Conservation (phyloP, 2,329 filamentous ascomycete genomes). For the Clathrospora elynae region DNA sequence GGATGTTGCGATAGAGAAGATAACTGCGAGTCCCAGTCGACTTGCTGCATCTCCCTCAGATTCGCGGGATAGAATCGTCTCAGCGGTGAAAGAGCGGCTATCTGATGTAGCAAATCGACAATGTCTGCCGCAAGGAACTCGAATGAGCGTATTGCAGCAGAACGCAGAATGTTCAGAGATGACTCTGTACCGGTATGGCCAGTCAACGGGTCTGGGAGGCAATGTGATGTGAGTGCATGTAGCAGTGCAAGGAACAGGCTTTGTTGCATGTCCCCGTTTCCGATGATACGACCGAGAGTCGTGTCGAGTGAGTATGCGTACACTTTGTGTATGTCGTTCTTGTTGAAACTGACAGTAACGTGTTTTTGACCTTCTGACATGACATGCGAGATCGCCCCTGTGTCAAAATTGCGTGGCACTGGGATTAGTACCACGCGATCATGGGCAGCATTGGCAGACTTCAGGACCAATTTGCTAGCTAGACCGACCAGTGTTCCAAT, state of each 20-base stretch:
- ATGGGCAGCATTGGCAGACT: constrained; percentile 1
- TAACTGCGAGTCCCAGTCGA: constrained; percentile 50
- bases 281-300: constrained; percentile 56
- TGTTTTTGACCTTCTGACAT: constrained; percentile 10
- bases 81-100: constrained; percentile 41
- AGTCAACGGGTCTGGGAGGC: constrained; percentile 57
- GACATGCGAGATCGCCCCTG: constrained; percentile 15
- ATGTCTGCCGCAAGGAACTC: constrained; percentile 35
- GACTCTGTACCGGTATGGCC: constrained; percentile 60
- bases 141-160: constrained; percentile 57
- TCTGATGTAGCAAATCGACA: constrained; percentile 24
- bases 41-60: constrained; percentile 50
- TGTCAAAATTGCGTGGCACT: background rate
- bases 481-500: constrained; percentile 27
- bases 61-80: constrained; percentile 53
- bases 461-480: constrained; percentile 27
- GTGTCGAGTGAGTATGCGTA: constrained; percentile 58
- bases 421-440: constrained; percentile 48
- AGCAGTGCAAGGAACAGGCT: constrained; percentile 55
- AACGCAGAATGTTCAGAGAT: constrained; percentile 56
- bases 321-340: constrained; percentile 23
- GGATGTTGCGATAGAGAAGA: constrained; percentile 40
- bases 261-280: constrained; percentile 58
- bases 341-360: constrained; percentile 16
- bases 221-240: constrained; percentile 62